Evolutionary conservation across 2,329 filamentous ascomycete genomes (phyloP).

Genomic region (Penicillium sp.): DNA sequence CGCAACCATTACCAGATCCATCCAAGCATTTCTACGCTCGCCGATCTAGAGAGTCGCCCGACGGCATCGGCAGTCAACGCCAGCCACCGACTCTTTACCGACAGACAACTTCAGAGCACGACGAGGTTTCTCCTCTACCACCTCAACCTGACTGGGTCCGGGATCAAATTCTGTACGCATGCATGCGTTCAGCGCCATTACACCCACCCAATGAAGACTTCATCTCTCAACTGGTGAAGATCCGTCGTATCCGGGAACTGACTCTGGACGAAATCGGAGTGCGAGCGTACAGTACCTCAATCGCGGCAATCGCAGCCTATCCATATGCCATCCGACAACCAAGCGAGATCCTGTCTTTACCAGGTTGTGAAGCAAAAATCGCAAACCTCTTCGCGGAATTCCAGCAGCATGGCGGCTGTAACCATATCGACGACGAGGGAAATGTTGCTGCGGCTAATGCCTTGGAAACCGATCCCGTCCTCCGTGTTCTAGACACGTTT

Average conservation of each 20-base stretch:
- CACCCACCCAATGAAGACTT: conserved; percentile 76
- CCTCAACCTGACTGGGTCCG: conserved; percentile 72
- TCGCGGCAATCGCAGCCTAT: conserved; percentile 83
- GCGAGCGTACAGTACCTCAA: conserved; percentile 84
- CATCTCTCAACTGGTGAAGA: conserved; percentile 73
- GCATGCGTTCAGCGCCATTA: conserved; percentile 75
- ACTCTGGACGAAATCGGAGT: conserved; percentile 79
- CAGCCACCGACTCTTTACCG: conserved; percentile 61
- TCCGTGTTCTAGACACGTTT: conserved; percentile 72
- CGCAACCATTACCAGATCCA: conserved; percentile 18
- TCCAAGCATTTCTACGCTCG: conserved; percentile 26
- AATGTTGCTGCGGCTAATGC: conserved; percentile 68
- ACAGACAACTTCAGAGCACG: conserved; percentile 79
- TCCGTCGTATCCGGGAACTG: conserved; percentile 73
- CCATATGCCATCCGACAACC: conserved; percentile 62
- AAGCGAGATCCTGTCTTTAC: conserved; percentile 61
- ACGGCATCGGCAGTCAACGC: conserved; percentile 31
- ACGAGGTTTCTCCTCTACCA: conserved; percentile 64
- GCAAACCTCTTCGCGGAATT: conserved; percentile 79
- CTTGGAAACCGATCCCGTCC: conserved; percentile 67
- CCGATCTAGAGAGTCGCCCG: conserved; percentile 33
- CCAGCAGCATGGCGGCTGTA: conserved; percentile 51
- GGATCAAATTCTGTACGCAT: conserved; percentile 73
- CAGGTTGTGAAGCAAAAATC: conserved; percentile 82
- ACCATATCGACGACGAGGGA: conserved; percentile 53